Percentiles rank a stretch among this genome's conserved stretches.
These are phyloP conservation scores for Cutaneotrichosporon mucoides DNA, from an alignment of 1,284 basidiomycete genomes.

Conservation along the genomic window DNA sequence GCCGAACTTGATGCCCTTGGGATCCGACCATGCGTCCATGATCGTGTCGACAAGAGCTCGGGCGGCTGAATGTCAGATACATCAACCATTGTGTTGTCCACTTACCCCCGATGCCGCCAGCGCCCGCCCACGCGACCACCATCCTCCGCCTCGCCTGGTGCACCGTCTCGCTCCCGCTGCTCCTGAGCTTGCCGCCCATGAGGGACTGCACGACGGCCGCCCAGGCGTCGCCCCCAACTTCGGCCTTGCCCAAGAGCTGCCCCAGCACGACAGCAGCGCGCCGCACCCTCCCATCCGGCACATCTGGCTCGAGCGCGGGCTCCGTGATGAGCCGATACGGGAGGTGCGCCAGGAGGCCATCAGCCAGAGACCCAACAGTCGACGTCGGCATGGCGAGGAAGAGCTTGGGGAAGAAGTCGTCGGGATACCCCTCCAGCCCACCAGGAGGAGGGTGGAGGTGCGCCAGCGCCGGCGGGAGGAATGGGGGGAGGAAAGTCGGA, in stretches of 20 bases:
- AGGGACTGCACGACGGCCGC: slow-evolving; percentile 22
- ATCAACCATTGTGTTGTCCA: neutral
- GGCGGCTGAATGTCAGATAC: slow-evolving; percentile 5
- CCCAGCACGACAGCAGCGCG: slow-evolving; percentile 23
- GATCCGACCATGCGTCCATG: slow-evolving; percentile 45
- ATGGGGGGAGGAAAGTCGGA: slow-evolving; percentile 31
- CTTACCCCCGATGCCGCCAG: slow-evolving; percentile 13
- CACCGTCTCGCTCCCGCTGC: neutral
- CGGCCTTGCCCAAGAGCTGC: slow-evolving; percentile 28
- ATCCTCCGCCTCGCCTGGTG: slow-evolving; percentile 25
- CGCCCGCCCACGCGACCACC: slow-evolving; percentile 35
- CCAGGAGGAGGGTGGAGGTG: slow-evolving; percentile 50
- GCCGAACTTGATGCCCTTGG: slow-evolving; percentile 46
- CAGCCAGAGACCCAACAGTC: slow-evolving; percentile 31
- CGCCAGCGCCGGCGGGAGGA: slow-evolving; percentile 43
- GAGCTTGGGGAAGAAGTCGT: slow-evolving; percentile 58
- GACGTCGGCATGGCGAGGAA: slow-evolving; percentile 58
- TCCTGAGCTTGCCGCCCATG: neutral
- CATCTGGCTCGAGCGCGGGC: slow-evolving; percentile 13
- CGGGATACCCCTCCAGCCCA: slow-evolving; percentile 58
- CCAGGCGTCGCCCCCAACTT: slow-evolving; percentile 31
- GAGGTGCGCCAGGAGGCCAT: slow-evolving; percentile 28
- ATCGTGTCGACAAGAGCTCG: slow-evolving; percentile 37
- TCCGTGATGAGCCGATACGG: slow-evolving; percentile 10
- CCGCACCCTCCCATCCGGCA: slow-evolving; percentile 23